Conservation (phyloP, 345 rosid species). For the Mercurialis annua region DNA sequence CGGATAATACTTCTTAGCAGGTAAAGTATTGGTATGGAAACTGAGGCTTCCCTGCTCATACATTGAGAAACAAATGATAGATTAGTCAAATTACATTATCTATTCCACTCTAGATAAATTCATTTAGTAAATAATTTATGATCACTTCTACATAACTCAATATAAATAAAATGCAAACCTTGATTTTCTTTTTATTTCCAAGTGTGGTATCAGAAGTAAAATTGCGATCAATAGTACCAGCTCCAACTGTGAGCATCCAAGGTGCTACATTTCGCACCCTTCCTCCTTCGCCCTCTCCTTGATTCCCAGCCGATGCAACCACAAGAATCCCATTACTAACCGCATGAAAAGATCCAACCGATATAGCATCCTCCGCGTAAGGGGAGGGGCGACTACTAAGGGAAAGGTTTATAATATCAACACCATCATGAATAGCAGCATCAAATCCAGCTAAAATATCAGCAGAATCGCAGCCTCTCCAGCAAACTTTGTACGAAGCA, state of each 20-base stretch:
- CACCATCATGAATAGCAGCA: slow-evolving; percentile 23
- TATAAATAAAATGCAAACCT: slow-evolving; percentile 17
- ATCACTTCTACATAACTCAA: no score
- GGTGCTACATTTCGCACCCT: slow-evolving; percentile 14
- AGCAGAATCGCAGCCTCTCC: slow-evolving; percentile 12
- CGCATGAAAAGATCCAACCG: slow-evolving; percentile 24
- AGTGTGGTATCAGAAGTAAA: slow-evolving; percentile 12
- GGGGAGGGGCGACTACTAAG: slow-evolving; percentile 1
- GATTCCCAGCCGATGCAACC: slow-evolving; percentile 17
- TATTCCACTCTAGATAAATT: no score
- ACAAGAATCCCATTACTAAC: slow-evolving; percentile 18
- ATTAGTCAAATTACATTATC: no score
- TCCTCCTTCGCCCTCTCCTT: not conserved
- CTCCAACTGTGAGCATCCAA: slow-evolving; percentile 22
- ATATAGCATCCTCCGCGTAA: not conserved
- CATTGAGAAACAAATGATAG: not conserved
- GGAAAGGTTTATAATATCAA: slow-evolving; percentile 21
- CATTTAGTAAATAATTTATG: no score
- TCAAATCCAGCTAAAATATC: slow-evolving; percentile 20
- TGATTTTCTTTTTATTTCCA: slow-evolving; percentile 12
- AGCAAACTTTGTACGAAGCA: slow-evolving; percentile 21
- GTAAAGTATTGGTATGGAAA: not conserved
- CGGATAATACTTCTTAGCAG: slow-evolving; percentile 9
- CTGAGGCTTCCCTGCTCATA: slow-evolving; percentile 15
- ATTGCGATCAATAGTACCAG: slow-evolving; percentile 21